A percentile compares a stretch with the other conserved stretches of the same genome.
These are phyloP conservation scores for Ormosia emarginata DNA, from an alignment of 306 rosid species.

Conservation along the genomic window DNA sequence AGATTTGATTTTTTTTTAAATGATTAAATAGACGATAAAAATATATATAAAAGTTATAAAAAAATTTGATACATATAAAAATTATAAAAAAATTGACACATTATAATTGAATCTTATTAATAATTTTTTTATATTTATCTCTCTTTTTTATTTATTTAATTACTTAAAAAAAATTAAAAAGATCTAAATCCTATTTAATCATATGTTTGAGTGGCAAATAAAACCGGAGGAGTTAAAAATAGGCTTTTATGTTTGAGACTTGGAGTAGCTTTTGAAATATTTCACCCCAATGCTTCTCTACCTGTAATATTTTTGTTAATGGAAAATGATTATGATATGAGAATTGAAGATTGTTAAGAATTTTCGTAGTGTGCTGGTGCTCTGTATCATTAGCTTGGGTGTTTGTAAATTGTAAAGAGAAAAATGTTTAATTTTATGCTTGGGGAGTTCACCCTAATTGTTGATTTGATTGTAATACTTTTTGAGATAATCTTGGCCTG, in stretches of 20 bases:
- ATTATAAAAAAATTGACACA: no score
- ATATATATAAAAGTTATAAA: no score
- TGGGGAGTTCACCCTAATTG: not conserved
- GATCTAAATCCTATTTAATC: no score
- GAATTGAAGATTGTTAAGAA: not conserved
- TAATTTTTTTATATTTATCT: no score
- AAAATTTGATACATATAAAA: no score
- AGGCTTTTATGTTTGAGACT: not conserved
- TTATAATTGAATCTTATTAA: no score
- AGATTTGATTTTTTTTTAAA: no score
- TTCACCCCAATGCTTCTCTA: not conserved
- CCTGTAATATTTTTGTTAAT: not conserved
- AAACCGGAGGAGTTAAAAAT: not conserved
- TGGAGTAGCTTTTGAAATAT: not conserved
- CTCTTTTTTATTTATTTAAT: no score
- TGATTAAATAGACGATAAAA: no score
- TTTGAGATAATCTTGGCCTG: not conserved
- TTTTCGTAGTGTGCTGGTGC: not conserved
- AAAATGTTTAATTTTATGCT: not conserved
- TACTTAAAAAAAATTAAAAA: no score
- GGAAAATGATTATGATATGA: not conserved
- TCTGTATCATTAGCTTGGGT: not conserved
- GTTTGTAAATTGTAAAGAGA: not conserved
- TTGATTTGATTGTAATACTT: not conserved
- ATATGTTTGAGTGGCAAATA: not conserved